Evolutionary conservation across 495 filamentous ascomycete genomes (phyloP), one percentile per base, ranked within the genome.

Genomic region (Hypomontagnella monticulosa): DNA sequence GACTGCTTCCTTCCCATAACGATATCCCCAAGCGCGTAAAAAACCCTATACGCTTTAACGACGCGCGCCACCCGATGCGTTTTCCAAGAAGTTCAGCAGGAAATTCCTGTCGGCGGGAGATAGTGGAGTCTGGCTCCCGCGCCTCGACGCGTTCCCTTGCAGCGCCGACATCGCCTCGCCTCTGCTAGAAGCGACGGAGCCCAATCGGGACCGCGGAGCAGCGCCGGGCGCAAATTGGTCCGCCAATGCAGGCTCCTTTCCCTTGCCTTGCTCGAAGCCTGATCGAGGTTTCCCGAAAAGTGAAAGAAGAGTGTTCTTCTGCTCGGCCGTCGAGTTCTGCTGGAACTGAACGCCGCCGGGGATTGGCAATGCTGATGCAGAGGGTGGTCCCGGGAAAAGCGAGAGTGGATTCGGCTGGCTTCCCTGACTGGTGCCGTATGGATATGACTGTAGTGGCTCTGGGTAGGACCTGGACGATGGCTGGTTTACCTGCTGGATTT

Each of bases 101-200:
- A 96, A 96, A n/a, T 83, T 85, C 69, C 89, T 88, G 66, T 96
- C 87, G 7, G 82, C 86, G 1, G 87, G 84, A 2, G 87, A 89
- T n/a, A 88, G 84, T 18, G 88, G 78, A 34, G 80, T 78, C 42
- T 79, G 77, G 34, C 76, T 81, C 12, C 80, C 81, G 34, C 78
- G 76, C 20, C 82, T 74, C 27, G 82, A 78, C 0, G 54, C 55
- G 15, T 71, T 42, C 56, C 76, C 48, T 66, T 69, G 34, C 57
- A 70, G 42, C 61, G 48, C 49, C 67, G 64, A 62, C 48, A 8
- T 71, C 42, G 36, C 75, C 40, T 32, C 70, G 59, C 60, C 69
- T 65, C 58, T 78, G 16, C 71, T 79, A 43, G 78, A 81, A 27
- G 77, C 74, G 50, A 83, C 75, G 48, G 76, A 82, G 30, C 70